Evolutionary conservation across 208 protist species (phyloP), one percentile per base, ranked within the genome.

Genomic region (Acanthamoeba royreba): DNA sequence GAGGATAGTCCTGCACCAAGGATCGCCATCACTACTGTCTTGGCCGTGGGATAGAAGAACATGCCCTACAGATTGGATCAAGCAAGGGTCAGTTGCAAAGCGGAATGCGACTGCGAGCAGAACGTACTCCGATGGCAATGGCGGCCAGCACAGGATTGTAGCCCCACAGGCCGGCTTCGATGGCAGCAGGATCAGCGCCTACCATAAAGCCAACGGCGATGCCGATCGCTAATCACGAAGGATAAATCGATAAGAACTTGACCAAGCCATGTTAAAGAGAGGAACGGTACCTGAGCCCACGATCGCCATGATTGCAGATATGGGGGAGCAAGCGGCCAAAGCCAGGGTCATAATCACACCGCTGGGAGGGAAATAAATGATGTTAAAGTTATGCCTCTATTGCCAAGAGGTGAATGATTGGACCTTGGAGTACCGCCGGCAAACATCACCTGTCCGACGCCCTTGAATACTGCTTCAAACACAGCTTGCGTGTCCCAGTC

Each of bases 381-480:
- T 55, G 49, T 9, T 9, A 19, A 9, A 9, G 49, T 55, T 55
- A 55, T 19, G 49, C 13, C 9, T 55, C 13, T 9, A 55, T 55
- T 55, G 49, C 49, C 19, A 9, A 19, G 19, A 19, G 49, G 49
- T 9, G 19, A 9, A 55, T 25, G 49, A 55, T 63, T 28, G 3
- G 5, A 63, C 55, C 55, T 72, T 7, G 43, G 0, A 7, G 74
- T 85, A 42, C 74, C 49, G 42, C 43, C 74, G 9, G 74, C 74
- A 33, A 85, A 85, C 38, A 45, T 53, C 22, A 85, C 74, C 25
- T 85, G 74, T 11, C 74, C 74, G 19, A 85, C 43, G 15, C 74
- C 74, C 19, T 85, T 85, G 40, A 85, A 85, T n/a, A 85, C 74
- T 4, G 74, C 74, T n/a, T 85, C 74, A 17, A 85, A 85, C 74